Percentiles rank a stretch among this genome's conserved stretches.
Conservation (phyloP, 257 asterid species). For the Eustoma russellianum region DNA sequence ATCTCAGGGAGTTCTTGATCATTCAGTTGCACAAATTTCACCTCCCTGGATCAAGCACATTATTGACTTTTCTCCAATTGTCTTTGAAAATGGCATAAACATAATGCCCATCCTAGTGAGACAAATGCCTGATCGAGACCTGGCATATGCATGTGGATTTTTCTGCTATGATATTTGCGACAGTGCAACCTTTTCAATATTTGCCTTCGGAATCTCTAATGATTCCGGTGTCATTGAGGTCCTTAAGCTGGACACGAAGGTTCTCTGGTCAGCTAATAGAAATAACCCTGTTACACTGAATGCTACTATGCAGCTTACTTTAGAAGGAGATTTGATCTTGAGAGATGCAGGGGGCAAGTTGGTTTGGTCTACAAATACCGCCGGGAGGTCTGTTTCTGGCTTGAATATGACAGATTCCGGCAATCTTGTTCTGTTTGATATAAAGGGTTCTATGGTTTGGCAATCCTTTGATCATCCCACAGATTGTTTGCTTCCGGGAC, state of each 20-base stretch:
- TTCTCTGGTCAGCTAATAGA: conserved; percentile 10
- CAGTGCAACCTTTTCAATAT: background rate
- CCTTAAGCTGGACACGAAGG: background rate
- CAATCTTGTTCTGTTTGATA: conserved; percentile 36
- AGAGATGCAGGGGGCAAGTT: conserved; percentile 1
- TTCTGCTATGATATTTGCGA: background rate
- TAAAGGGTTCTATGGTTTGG: conserved; percentile 49
- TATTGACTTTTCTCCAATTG: background rate
- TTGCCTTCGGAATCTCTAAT: background rate
- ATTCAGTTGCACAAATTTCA: background rate
- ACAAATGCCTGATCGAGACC: background rate
- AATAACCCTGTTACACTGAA: background rate
- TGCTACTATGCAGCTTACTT: conserved; percentile 2
- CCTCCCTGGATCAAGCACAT: background rate
- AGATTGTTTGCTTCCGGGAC: conserved; percentile 74
- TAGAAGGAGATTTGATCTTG: conserved; percentile 11
- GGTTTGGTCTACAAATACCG: conserved; percentile 10
- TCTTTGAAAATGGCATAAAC: background rate
- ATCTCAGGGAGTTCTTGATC: background rate
- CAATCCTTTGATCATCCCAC: conserved; percentile 74
- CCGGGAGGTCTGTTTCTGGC: background rate
- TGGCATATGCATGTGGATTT: background rate
- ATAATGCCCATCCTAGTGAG: background rate
- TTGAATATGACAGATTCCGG: conserved; percentile 13
- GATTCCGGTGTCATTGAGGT: background rate